Conservation (phyloP, 2,329 filamentous ascomycete genomes). For the Cladosporium sp. region DNA sequence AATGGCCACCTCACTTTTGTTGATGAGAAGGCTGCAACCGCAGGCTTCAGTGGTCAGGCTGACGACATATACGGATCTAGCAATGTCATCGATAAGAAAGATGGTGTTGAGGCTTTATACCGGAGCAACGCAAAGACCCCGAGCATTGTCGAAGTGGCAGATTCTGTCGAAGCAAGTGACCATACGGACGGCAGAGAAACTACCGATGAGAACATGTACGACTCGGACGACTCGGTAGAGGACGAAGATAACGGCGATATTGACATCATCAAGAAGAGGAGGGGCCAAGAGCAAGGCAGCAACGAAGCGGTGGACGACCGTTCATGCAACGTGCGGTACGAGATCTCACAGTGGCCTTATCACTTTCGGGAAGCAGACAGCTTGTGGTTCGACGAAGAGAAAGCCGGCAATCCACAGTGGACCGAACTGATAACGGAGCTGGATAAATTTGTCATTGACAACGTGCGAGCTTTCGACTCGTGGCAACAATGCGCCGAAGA, state of each 20-base stretch:
- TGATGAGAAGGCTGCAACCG: background rate
- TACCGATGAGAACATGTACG: background rate
- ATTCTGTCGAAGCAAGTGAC: background rate
- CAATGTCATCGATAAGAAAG: background rate
- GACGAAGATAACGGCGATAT: slow-evolving; percentile 13
- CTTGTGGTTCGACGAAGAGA: slow-evolving; percentile 25
- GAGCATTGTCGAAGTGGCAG: background rate
- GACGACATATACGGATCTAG: background rate
- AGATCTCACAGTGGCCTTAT: slow-evolving; percentile 23
- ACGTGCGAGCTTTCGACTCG: slow-evolving; percentile 14
- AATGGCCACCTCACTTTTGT: background rate
- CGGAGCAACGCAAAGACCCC: background rate
- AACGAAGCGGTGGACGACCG: slow-evolving; percentile 4
- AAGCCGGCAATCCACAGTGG: slow-evolving; percentile 22
- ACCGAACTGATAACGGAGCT: slow-evolving; percentile 23
- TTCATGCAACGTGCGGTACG: slow-evolving; percentile 19
- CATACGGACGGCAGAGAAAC: background rate
- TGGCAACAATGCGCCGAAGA: slow-evolving; percentile 14
- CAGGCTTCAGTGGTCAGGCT: background rate
- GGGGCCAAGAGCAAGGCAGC: slow-evolving; percentile 11
- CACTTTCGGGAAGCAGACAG: slow-evolving; percentile 25
- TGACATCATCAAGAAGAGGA: slow-evolving; percentile 11
- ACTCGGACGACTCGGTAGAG: slow-evolving; percentile 22
- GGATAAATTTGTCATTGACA: slow-evolving; percentile 24
- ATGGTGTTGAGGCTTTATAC: background rate